phyloP scores from a whole-genome alignment of 805 yeast genomes.

The Myxozyma sirexii region DNA sequence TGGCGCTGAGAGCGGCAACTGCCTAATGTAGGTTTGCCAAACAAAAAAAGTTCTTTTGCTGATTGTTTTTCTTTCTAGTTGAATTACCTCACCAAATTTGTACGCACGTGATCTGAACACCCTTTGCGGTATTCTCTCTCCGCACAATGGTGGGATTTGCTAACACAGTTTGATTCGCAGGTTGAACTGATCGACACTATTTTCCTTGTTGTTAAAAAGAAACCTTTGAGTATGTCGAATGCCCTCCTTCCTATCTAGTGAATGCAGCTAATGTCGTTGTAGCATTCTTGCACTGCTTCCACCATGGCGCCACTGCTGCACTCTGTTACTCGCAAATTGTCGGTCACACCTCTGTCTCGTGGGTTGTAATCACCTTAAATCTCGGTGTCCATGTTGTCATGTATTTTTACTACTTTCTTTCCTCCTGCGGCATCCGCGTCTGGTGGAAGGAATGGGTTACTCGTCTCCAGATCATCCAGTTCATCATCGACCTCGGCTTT shows the following conservation, averaged over 20 bases:
- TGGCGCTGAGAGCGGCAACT: too few relatives aligned
- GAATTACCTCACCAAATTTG: conserved; percentile 78
- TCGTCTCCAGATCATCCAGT: conserved; percentile 91
- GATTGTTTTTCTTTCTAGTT: conserved; percentile 42
- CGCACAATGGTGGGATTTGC: neutral
- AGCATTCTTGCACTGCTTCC: conserved; percentile 90
- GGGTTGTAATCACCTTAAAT: conserved; percentile 92
- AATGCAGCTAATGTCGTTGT: neutral
- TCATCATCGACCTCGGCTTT: conserved; percentile 82
- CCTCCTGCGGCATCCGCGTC: conserved; percentile 90
- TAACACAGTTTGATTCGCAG: conserved; percentile 20
- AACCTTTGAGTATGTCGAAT: conserved; percentile 61
- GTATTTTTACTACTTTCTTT: conserved; percentile 96
- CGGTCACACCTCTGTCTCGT: conserved; percentile 86
- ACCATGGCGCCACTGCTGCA: conserved; percentile 97
- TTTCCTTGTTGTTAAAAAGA: conserved; percentile 87
- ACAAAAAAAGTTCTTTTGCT: too few relatives aligned
- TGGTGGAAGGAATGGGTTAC: conserved; percentile 99
- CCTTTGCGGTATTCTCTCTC: conserved; percentile 7
- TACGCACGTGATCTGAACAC: conserved; percentile 44
- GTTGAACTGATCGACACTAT: conserved; percentile 88
- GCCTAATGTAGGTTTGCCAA: too few relatives aligned
- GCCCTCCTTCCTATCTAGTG: neutral
- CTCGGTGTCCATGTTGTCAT: conserved; percentile 91
- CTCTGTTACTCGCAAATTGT: conserved; percentile 90